A percentile compares a stretch with the other conserved stretches of the same genome.
Conservation (phyloP, 345 rosid genomes). For the Eucalyptus cloeziana region DNA sequence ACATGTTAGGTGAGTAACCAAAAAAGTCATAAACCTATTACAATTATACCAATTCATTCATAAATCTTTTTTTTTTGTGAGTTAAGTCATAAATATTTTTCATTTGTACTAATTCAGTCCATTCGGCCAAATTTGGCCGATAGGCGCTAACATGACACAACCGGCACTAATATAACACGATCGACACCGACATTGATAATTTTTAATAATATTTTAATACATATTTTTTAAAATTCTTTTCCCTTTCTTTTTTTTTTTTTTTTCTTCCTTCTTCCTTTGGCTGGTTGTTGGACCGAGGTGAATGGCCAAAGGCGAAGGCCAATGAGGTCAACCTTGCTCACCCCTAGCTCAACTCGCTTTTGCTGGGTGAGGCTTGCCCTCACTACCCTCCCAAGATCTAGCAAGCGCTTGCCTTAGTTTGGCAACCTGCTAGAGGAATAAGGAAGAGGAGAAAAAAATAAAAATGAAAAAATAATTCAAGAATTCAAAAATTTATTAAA, state of each 20-base stretch:
- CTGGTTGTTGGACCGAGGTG: background rate
- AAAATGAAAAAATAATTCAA: too few relatives aligned
- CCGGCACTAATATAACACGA: fast-evolving
- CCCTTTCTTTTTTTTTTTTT: too few relatives aligned
- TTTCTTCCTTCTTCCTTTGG: background rate
- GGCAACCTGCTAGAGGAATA: background rate
- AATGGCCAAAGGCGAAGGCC: background rate
- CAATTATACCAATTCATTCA: fast-evolving
- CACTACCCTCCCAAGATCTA: too few relatives aligned
- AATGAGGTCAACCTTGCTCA: too few relatives aligned
- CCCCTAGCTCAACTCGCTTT: background rate
- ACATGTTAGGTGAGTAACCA: background rate
- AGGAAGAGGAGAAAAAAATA: background rate
- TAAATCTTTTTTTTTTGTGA: too few relatives aligned
- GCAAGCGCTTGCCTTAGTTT: background rate
- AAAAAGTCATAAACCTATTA: background rate
- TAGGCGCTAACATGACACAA: background rate
- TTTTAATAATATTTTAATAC: too few relatives aligned
- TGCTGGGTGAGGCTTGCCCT: background rate
- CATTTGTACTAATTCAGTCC: background rate
- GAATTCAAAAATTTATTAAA: too few relatives aligned
- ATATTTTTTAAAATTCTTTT: fast-evolving
- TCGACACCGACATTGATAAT: too few relatives aligned
- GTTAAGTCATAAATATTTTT: too few relatives aligned
- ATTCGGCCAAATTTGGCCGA: background rate